These are phyloP conservation scores for Chlorencoelia australis DNA, from an alignment of 2,329 filamentous ascomycete genomes.

Conservation along the genomic window DNA sequence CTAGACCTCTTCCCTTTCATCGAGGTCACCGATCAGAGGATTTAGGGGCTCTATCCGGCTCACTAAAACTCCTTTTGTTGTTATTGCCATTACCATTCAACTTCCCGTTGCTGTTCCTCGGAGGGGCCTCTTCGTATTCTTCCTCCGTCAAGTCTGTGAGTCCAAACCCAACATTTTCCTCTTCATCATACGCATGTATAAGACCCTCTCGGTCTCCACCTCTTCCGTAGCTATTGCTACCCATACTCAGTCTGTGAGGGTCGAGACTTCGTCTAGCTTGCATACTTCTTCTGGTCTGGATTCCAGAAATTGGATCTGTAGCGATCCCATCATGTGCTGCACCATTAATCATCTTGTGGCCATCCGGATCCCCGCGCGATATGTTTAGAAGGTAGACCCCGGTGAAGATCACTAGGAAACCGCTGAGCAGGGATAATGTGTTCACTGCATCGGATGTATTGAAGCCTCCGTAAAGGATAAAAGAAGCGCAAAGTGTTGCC, in stretches of 20 bases:
- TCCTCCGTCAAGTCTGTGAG: slow-evolving; percentile 73
- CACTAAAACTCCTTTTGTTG: slow-evolving; percentile 22
- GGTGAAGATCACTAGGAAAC: slow-evolving; percentile 90
- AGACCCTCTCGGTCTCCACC: slow-evolving; percentile 65
- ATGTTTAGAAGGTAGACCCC: slow-evolving; percentile 94
- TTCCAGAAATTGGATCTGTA: slow-evolving; percentile 80
- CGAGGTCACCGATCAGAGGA: slow-evolving; percentile 18
- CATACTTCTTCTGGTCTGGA: slow-evolving; percentile 90
- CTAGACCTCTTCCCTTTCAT: slow-evolving; percentile 2
- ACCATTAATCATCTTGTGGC: slow-evolving; percentile 53
- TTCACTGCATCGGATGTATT: slow-evolving; percentile 89
- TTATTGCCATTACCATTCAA: slow-evolving; percentile 24
- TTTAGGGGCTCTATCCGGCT: slow-evolving; percentile 16
- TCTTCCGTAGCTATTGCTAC: slow-evolving; percentile 45
- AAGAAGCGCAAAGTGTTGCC: slow-evolving; percentile 84
- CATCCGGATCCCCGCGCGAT: slow-evolving; percentile 84
- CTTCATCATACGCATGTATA: slow-evolving; percentile 83
- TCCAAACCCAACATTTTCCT: slow-evolving; percentile 63
- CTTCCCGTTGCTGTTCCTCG: slow-evolving; percentile 19
- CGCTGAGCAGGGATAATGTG: slow-evolving; percentile 82
- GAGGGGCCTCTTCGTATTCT: slow-evolving; percentile 48
- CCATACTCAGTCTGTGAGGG: slow-evolving; percentile 48
- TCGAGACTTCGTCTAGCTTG: slow-evolving; percentile 70
- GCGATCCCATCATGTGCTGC: slow-evolving; percentile 66
- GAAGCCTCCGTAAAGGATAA: slow-evolving; percentile 92